phyloP scores from a whole-genome alignment of 1,139 yeast genomes.

The Magnusiomyces suaveolens region DNA sequence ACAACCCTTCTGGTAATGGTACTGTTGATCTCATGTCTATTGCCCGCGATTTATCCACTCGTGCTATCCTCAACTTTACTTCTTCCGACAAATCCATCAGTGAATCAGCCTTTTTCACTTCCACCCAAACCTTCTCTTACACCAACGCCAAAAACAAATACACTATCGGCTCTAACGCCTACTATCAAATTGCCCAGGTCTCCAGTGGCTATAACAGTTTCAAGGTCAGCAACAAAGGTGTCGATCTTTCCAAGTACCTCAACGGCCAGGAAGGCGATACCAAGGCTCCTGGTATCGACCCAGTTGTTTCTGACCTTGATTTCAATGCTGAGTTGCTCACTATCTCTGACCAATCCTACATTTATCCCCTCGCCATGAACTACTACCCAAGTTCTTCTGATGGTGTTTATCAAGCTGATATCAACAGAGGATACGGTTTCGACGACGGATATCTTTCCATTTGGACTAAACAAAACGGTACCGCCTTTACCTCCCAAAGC shows the following conservation, averaged over 20 bases:
- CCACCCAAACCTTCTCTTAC: conserved; percentile 13
- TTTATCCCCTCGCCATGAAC: conserved; percentile 14
- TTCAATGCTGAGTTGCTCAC: conserved; percentile 7
- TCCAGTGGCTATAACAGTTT: conserved; percentile 12
- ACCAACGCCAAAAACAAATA: conserved; percentile 12
- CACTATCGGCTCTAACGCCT: conserved; percentile 7
- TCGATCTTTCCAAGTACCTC: conserved; percentile 7
- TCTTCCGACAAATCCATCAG: conserved; percentile 2
- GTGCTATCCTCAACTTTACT: conserved; percentile 13
- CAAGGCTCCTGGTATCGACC: conserved; percentile 7
- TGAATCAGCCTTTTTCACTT: conserved; percentile 11
- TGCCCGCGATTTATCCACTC: conserved; percentile 9
- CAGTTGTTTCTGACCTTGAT: conserved; percentile 8
- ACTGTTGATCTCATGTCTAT: conserved; percentile 12
- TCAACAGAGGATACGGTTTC: conserved; percentile 11
- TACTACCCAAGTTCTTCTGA: conserved; percentile 2
- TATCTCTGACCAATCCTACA: conserved; percentile 10
- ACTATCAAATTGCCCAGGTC: conserved; percentile 10
- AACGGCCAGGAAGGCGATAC: conserved; percentile 6
- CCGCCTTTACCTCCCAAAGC: conserved; percentile 4
- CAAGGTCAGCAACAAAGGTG: conserved; percentile 9
- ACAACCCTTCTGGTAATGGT: conserved; percentile 5
- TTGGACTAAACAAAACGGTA: conserved; percentile 15
- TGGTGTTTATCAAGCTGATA: conserved; percentile 7
- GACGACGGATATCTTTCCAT: conserved; percentile 9